These are phyloP conservation scores for Rubroboletus pulcherrimus DNA, from an alignment of 768 basidiomycete genomes.

Conservation along the genomic window DNA sequence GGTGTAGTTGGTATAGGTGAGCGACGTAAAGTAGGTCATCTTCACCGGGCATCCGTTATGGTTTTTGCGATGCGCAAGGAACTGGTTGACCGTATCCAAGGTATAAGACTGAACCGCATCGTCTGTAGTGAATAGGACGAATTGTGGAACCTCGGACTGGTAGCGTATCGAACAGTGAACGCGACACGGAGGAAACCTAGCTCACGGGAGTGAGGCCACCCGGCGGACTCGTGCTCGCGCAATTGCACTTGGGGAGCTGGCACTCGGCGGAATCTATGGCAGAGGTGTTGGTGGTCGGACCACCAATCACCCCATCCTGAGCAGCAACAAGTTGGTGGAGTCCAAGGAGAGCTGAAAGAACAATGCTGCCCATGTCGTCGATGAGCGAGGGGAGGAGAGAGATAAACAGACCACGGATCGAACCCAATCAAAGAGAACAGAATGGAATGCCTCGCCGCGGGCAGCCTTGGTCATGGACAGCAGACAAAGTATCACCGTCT, in stretches of 20 bases:
- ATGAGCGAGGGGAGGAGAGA: too few relatives aligned
- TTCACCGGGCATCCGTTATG: background rate
- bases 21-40: conserved; percentile 5
- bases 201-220: conserved; percentile 3
- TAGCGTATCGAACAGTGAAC: background rate
- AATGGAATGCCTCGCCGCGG: background rate
- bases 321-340: background rate
- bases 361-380: too few relatives aligned
- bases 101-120: conserved; percentile 1
- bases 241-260: conserved; percentile 3
- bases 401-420: background rate
- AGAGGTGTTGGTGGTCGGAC: background rate
- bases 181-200: background rate
- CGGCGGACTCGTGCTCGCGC: background rate
- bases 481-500: background rate
- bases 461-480: background rate
- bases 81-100: conserved; percentile 1
- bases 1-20: conserved; percentile 5
- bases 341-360: background rate
- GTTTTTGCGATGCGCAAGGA: background rate
- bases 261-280: background rate
- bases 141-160: background rate
- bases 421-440: background rate
- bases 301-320: background rate
- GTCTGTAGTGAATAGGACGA: background rate